These are phyloP conservation scores for Diaporthe citrichinensis DNA, from an alignment of 2,329 filamentous ascomycete species.

Conservation along the genomic window DNA sequence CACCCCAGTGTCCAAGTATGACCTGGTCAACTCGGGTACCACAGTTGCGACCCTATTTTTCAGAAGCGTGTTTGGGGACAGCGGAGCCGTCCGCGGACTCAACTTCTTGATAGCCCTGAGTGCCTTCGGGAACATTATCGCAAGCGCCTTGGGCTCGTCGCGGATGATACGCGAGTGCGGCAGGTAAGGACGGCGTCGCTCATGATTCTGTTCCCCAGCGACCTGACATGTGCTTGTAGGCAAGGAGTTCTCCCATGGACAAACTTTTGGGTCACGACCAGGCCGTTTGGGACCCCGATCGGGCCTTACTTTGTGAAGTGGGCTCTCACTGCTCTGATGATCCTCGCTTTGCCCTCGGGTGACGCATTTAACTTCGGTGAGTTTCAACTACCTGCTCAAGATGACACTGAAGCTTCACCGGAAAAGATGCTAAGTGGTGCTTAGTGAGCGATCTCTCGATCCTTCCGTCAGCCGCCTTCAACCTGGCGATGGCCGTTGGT, in stretches of 20 bases:
- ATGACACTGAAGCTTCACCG: too few species aligned
- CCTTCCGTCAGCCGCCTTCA: slow-evolving; percentile 73
- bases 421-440: not conserved
- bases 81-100: slow-evolving; percentile 61
- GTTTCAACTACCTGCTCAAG: slow-evolving; percentile 22
- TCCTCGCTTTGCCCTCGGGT: slow-evolving; percentile 71
- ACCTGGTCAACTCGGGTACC: slow-evolving; percentile 66
- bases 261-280: slow-evolving; percentile 72
- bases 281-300: slow-evolving; percentile 73
- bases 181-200: slow-evolving; percentile 48
- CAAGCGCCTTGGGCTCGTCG: slow-evolving; percentile 68
- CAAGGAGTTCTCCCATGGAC: slow-evolving; percentile 73
- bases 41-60: slow-evolving; percentile 68
- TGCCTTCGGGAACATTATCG: slow-evolving; percentile 71
- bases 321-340: slow-evolving; percentile 70
- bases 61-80: slow-evolving; percentile 66
- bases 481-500: slow-evolving; percentile 68
- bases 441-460: slow-evolving; percentile 71
- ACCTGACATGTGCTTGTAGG: slow-evolving; percentile 10
- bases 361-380: slow-evolving; percentile 75
- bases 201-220: too few species aligned
- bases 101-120: slow-evolving; percentile 71
- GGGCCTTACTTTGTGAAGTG: slow-evolving; percentile 72
- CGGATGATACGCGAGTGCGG: slow-evolving; percentile 72
- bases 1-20: slow-evolving; percentile 60